A percentile compares a stretch with the other conserved stretches of the same genome.
phyloP scores from a whole-genome alignment of 2,329 filamentous ascomycete genomes.

The Botrytis medusae region DNA sequence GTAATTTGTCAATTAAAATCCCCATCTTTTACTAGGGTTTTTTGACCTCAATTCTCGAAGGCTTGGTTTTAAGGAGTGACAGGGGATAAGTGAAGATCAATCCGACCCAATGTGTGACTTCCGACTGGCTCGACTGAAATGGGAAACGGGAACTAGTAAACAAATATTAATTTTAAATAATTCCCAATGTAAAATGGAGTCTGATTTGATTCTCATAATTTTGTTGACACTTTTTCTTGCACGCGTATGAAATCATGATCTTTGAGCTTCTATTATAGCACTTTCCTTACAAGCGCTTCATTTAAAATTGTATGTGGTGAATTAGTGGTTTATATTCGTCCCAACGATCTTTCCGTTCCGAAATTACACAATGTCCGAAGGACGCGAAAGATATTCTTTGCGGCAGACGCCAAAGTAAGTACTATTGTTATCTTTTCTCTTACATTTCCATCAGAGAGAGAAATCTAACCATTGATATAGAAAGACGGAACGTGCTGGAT shows the following conservation, averaged over 20 bases:
- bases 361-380: slow-evolving; percentile 36
- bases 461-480: slow-evolving; percentile 39
- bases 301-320: background rate
- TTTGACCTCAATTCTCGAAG: background rate
- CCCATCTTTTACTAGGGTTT: background rate
- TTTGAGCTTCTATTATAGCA: slow-evolving; percentile 8
- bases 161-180: slow-evolving; percentile 12
- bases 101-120: slow-evolving; percentile 1
- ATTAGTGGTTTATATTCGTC: background rate
- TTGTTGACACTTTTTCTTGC: slow-evolving; percentile 10
- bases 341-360: slow-evolving; percentile 5
- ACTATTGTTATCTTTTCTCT: background rate
- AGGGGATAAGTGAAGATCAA: background rate
- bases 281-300: background rate
- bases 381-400: slow-evolving; percentile 40
- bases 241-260: slow-evolving; percentile 7
- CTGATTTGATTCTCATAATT: background rate
- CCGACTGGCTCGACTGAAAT: slow-evolving; percentile 9
- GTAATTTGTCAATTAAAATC: background rate
- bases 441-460: background rate
- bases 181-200: background rate
- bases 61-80: background rate
- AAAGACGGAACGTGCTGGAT: slow-evolving; percentile 52
- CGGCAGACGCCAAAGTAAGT: slow-evolving; percentile 40
- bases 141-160: background rate